These are phyloP conservation scores for Vinca minor DNA, from an alignment of 257 asterid species.

Conservation along the genomic window DNA sequence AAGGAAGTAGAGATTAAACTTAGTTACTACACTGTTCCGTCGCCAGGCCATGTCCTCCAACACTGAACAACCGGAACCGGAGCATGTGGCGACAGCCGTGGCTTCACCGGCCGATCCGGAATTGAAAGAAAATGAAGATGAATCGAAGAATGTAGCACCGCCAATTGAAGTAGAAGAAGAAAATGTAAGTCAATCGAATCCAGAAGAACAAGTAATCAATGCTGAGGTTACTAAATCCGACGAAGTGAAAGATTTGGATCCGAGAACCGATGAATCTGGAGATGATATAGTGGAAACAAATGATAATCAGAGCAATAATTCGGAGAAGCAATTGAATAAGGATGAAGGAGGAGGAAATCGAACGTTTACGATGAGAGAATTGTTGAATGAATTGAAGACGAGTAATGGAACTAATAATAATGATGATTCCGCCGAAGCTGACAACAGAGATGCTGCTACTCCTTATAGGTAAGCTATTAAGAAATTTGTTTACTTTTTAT, in stretches of 20 bases:
- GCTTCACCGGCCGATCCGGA: too few species aligned
- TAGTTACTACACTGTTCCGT: too few species aligned
- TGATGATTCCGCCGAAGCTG: constrained; percentile 28
- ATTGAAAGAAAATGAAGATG: constrained; percentile 15
- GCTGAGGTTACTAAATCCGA: constrained; percentile 33
- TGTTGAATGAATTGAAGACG: constrained; percentile 84
- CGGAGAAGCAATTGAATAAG: constrained; percentile 36
- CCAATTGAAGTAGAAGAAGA: constrained; percentile 29
- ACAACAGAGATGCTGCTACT: constrained; percentile 43
- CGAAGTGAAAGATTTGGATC: constrained; percentile 9
- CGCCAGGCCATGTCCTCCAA: constrained; percentile 30
- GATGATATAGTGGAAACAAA: constrained; percentile 18
- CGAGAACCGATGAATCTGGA: constrained; percentile 18
- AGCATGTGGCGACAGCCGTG: too few species aligned
- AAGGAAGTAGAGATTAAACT: too few species aligned
- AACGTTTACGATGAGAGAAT: constrained; percentile 92
- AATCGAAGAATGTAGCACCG: constrained; percentile 18
- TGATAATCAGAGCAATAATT: constrained; percentile 26
- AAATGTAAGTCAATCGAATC: constrained; percentile 19
- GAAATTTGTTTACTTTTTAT: too few species aligned
- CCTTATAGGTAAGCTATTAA: constrained; percentile 51
- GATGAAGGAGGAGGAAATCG: constrained; percentile 67
- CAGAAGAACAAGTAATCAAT: constrained; percentile 24
- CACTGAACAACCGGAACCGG: constrained; percentile 38
- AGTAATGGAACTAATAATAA: constrained; percentile 53